phyloP scores from a whole-genome alignment of 371 early-diverging fungal species.

The Apophysomyces elegans region DNA sequence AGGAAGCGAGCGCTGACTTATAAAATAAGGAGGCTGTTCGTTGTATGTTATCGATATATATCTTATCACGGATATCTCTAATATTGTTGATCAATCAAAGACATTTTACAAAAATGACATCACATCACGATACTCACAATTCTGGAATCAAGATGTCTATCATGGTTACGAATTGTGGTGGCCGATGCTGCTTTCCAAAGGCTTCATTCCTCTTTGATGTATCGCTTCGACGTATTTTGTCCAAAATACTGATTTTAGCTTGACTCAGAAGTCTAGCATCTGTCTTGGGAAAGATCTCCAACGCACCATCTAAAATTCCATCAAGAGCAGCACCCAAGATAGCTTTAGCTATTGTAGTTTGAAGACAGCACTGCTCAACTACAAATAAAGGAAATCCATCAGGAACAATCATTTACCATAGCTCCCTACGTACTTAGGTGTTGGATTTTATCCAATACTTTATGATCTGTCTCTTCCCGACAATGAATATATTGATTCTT shows the following conservation, averaged over 20 bases:
- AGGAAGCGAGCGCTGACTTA: constrained; percentile 19
- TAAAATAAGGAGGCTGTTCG: constrained; percentile 40
- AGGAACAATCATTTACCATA: background rate
- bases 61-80: constrained; percentile 36
- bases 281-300: constrained; percentile 43
- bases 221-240: constrained; percentile 22
- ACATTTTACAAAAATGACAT: background rate
- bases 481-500: constrained; percentile 34
- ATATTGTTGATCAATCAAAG: background rate
- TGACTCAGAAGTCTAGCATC: constrained; percentile 30
- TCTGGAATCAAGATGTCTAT: constrained; percentile 22
- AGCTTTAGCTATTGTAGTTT: constrained; percentile 28
- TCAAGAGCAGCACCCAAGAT: constrained; percentile 35
- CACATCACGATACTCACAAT: constrained; percentile 15
- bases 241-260: constrained; percentile 30
- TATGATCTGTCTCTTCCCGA: constrained; percentile 22
- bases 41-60: constrained; percentile 43
- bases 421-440: constrained; percentile 24
- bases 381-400: background rate
- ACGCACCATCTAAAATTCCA: constrained; percentile 38
- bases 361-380: constrained; percentile 37
- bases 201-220: background rate
- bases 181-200: constrained; percentile 23
- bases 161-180: constrained; percentile 41
- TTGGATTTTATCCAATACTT: constrained; percentile 30